Percentiles rank a stretch among this genome's conserved stretches.
Conservation (phyloP, 2,329 filamentous ascomycete species). For the Biscogniauxia marginata region DNA sequence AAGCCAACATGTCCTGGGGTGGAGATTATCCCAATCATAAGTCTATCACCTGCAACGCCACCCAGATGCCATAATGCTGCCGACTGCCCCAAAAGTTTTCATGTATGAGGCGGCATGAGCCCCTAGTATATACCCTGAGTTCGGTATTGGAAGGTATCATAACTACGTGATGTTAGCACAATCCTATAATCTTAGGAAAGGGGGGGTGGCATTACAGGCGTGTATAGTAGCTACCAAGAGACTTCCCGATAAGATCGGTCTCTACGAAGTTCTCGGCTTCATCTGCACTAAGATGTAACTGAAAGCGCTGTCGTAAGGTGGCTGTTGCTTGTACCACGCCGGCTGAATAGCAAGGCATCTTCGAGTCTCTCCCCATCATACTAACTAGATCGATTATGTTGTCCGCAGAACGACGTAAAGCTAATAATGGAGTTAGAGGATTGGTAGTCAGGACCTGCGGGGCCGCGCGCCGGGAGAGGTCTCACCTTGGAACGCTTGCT, state of each 20-base stretch:
- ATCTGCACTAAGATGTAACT: constrained; percentile 77
- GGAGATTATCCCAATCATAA: constrained; percentile 27
- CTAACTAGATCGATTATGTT: constrained; percentile 78
- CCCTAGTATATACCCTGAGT: constrained; percentile 80
- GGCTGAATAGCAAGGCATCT: constrained; percentile 80
- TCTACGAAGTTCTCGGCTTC: constrained; percentile 82
- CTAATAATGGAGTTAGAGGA: constrained; percentile 39
- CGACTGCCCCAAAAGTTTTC: constrained; percentile 15
- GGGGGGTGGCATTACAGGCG: constrained; percentile 57
- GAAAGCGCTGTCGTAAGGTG: constrained; percentile 71
- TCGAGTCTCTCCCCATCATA: constrained; percentile 80
- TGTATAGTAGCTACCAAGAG: constrained; percentile 83
- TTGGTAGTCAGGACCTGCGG: neutral
- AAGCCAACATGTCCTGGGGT: constrained; percentile 22
- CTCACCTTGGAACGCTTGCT: constrained; percentile 77
- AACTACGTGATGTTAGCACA: constrained; percentile 46
- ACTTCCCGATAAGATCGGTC: constrained; percentile 75
- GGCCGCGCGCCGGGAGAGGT: neutral
- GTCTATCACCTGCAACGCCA: constrained; percentile 33
- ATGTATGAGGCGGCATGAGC: constrained; percentile 14
- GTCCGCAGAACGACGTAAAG: constrained; percentile 74
- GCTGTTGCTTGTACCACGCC: constrained; percentile 70
- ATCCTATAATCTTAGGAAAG: constrained; percentile 2
- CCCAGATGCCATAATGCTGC: constrained; percentile 31
- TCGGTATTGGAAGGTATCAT: constrained; percentile 84